These are phyloP conservation scores for Naganishia vaughanmartiniae DNA, from an alignment of 768 basidiomycete species.

Conservation along the genomic window DNA sequence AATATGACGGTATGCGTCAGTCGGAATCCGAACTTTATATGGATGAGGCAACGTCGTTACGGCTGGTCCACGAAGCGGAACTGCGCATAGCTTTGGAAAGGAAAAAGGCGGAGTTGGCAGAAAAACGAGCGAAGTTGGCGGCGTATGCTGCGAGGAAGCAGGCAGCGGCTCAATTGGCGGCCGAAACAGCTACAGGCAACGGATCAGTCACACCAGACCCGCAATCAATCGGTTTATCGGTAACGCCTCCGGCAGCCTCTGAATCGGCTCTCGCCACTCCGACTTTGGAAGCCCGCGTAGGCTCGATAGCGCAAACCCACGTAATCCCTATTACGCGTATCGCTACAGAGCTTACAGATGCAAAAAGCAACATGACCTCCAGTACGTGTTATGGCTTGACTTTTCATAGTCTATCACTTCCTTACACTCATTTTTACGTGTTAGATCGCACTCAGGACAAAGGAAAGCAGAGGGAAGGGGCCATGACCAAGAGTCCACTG, in stretches of 20 bases:
- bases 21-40: not conserved
- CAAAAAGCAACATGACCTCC: not conserved
- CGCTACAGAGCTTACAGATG: not conserved
- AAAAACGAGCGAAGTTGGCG: conserved; percentile 13
- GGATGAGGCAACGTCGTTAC: conserved; percentile 1
- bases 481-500: not conserved
- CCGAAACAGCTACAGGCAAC: not conserved
- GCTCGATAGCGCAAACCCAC: not conserved
- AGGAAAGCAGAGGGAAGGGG: conserved; percentile 1
- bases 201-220: not conserved
- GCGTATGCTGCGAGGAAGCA: conserved; percentile 17
- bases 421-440: not conserved
- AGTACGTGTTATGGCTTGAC: not conserved
- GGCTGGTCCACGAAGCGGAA: conserved; percentile 16
- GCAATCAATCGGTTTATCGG: not conserved
- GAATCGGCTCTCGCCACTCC: not conserved
- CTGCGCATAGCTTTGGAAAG: conserved; percentile 15
- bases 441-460: conserved; percentile 2
- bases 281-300: not conserved
- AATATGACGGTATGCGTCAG: not conserved
- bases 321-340: not conserved
- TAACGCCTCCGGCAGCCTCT: not conserved
- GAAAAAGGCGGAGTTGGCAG: conserved; percentile 8
- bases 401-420: not conserved
- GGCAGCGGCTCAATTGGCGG: conserved; percentile 9